Percentiles rank a stretch among this genome's conserved stretches.
These are phyloP conservation scores for Cyclotella cryptica DNA, from an alignment of 108 stramenopile genomes.

Conservation along the genomic window DNA sequence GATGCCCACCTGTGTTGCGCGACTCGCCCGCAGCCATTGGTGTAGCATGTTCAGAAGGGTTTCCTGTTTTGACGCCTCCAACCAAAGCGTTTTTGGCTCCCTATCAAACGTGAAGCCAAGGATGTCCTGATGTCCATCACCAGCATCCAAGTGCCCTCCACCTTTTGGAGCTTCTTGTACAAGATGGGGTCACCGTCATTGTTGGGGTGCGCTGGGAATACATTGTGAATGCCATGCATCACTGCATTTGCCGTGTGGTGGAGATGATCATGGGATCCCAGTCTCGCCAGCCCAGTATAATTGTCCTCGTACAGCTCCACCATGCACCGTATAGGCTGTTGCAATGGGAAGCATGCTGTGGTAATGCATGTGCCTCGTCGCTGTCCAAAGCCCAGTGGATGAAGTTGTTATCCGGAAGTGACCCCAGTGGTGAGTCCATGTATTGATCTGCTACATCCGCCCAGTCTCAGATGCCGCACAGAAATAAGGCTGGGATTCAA, in stretches of 20 bases:
- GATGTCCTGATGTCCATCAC: neutral
- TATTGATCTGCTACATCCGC: conserved; percentile 32
- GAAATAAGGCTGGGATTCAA: conserved; percentile 8
- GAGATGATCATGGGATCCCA: neutral
- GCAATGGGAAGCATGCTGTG: neutral
- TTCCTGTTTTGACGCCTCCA: neutral
- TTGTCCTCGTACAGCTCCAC: conserved; percentile 33
- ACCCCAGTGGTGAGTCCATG: neutral
- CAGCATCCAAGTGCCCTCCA: neutral
- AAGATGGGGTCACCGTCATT: conserved; percentile 34
- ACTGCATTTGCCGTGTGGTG: neutral
- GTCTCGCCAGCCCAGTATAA: neutral
- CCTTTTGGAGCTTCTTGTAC: neutral
- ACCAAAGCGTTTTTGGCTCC: neutral
- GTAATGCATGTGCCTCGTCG: neutral
- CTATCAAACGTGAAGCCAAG: conserved; percentile 2
- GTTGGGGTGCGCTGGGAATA: neutral
- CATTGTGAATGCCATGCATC: conserved; percentile 17
- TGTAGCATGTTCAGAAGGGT: neutral
- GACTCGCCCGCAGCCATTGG: neutral
- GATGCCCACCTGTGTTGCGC: neutral
- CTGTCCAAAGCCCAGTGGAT: neutral
- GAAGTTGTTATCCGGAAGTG: neutral
- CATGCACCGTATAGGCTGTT: neutral
- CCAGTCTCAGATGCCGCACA: conserved; percentile 26